Percentiles rank a stretch among this genome's conserved stretches.
phyloP scores from a whole-genome alignment of 257 asterid species.

The Jacaranda mimosifolia region DNA sequence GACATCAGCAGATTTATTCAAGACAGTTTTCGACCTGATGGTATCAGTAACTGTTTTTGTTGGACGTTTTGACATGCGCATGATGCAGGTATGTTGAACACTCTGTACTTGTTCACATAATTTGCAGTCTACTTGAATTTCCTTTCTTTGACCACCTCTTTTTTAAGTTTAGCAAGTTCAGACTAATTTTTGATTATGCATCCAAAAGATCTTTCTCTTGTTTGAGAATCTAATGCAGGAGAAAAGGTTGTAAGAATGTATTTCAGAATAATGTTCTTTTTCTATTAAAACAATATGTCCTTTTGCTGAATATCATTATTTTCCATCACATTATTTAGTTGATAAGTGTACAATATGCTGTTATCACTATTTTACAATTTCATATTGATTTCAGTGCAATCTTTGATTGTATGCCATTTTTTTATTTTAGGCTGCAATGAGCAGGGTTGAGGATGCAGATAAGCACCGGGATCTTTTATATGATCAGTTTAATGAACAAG shows the following conservation, averaged over 20 bases:
- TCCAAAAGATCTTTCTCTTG: background rate
- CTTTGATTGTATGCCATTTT: background rate
- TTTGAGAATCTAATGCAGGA: background rate
- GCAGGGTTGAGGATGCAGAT: constrained; percentile 68
- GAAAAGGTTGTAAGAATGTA: background rate
- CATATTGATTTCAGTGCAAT: background rate
- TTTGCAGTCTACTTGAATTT: background rate
- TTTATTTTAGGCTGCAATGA: constrained; percentile 69
- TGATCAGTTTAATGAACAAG: constrained; percentile 67
- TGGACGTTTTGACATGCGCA: constrained; percentile 86
- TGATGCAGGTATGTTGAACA: constrained; percentile 66
- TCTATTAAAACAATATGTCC: background rate
- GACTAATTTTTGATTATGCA: no score
- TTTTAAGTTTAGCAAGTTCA: no score
- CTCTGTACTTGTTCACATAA: background rate
- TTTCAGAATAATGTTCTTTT: background rate
- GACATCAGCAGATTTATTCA: constrained; percentile 78
- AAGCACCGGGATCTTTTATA: constrained; percentile 67
- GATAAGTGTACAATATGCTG: no score
- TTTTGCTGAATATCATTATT: background rate
- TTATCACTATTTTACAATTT: background rate
- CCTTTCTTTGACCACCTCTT: no score
- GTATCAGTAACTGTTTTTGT: constrained; percentile 78
- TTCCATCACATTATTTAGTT: background rate
- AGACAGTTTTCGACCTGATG: constrained; percentile 76